Evolutionary conservation across 768 basidiomycete species (phyloP).

Genomic region (Suillus occidentalis): DNA sequence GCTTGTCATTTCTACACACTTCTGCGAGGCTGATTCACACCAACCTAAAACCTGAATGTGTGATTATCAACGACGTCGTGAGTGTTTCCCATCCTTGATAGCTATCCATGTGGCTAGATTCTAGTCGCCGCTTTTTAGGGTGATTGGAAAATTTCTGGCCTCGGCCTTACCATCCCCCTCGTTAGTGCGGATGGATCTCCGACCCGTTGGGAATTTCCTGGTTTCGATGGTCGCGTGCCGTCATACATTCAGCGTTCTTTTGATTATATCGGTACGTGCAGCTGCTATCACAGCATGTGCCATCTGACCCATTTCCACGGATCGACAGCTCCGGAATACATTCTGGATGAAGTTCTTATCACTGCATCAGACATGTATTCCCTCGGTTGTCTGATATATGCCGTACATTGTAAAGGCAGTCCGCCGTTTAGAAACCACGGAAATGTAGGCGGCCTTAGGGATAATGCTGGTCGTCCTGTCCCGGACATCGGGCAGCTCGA

Average conservation of each 20-base stretch:
- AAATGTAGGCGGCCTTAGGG: conserved; percentile 66
- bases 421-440: conserved; percentile 88
- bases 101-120: background rate
- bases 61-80: conserved; percentile 88
- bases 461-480: conserved; percentile 63
- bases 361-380: conserved; percentile 93
- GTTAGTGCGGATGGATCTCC: conserved; percentile 65
- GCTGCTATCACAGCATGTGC: background rate
- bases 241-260: conserved; percentile 86
- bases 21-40: conserved; percentile 92
- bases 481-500: conserved; percentile 67
- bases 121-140: conserved; percentile 44
- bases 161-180: conserved; percentile 84
- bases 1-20: conserved; percentile 85
- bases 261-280: conserved; percentile 80
- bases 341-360: conserved; percentile 81
- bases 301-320: background rate
- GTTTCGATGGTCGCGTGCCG: conserved; percentile 79
- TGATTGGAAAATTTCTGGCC: conserved; percentile 95
- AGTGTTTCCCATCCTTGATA: conserved; percentile 27
- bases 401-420: conserved; percentile 85
- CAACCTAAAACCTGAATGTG: conserved; percentile 83
- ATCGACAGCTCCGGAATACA: conserved; percentile 85
- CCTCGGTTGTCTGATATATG: conserved; percentile 87
- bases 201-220: conserved; percentile 88